Base-by-base conservation (phyloP, 441 rosid genomes). In the Bruguiera hainesii region DNA sequence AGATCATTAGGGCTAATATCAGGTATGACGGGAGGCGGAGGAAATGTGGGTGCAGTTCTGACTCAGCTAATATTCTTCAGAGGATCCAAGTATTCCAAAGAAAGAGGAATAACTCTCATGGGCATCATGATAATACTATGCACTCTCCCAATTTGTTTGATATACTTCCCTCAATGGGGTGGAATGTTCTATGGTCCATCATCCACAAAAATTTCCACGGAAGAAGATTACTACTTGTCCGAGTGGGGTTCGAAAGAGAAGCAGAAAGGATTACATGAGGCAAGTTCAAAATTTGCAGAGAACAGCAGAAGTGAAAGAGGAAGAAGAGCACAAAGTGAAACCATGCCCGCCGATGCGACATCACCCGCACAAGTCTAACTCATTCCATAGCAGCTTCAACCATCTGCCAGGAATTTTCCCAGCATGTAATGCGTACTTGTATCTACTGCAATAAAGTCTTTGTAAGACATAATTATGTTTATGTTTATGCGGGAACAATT, bases 161-260 rank as follows among this genome's bases (percentile, higher is more conserved):
- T 91, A 37, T 66, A 86, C 73, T 93, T 93, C 76, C 96, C 97
- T 2, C 97, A 91, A 57, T 91, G 98, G 98, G 98, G 95, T 29
- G 97, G 98, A 61, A 89, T 93, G 91, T 84, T 93, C 62, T 87
- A 86, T 57, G 89, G 91, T 15, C 91, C 97, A 0, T 85, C 94
- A 0, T 69, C 81, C 5, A 13, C 39, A 29, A 77, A 80, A 21
- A 37, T 67, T 4, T 60, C 82, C 18, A 81, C 85, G 0, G 98
- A 91, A 76, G 93, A 90, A 81, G 91, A 81, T 4, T 93, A 93
- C 56, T 89, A 93, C 68, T 66, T 86, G 74, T 63, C 91, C 0
- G 98, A 93, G 60, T 93, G 98, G 98, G 82, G 23, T 52, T 10
- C 71, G 0, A 66, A 79, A 42, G 98, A 93, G 78, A 73, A 62